These are phyloP conservation scores for Gymnopilus dilepis DNA, from an alignment of 768 basidiomycete genomes.

Conservation along the genomic window DNA sequence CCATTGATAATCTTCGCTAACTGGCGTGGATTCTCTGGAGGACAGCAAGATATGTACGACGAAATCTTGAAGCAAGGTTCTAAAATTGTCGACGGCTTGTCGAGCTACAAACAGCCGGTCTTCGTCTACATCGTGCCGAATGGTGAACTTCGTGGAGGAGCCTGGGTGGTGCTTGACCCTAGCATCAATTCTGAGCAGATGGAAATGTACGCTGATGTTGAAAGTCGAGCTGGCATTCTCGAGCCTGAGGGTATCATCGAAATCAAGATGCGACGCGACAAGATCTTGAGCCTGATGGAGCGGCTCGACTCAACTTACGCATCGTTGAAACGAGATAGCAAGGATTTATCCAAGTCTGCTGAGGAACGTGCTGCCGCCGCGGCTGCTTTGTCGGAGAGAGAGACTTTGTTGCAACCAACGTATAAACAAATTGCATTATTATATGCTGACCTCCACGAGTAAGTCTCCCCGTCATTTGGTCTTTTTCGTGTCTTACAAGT, in stretches of 20 bases:
- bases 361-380: slow-evolving; percentile 78
- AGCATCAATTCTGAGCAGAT: slow-evolving; percentile 96
- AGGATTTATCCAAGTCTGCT: slow-evolving; percentile 70
- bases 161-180: slow-evolving; percentile 99
- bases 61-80: slow-evolving; percentile 96
- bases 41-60: slow-evolving; percentile 99
- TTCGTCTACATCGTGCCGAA: slow-evolving; percentile 99
- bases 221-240: slow-evolving; percentile 93
- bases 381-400: slow-evolving; percentile 73
- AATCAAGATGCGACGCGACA: slow-evolving; percentile 97
- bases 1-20: slow-evolving; percentile 99
- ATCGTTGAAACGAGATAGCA: slow-evolving; percentile 78
- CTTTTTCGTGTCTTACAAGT: slow-evolving; percentile 9
- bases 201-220: slow-evolving; percentile 99
- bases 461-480: slow-evolving; percentile 36
- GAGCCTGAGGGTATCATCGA: slow-evolving; percentile 98
- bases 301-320: slow-evolving; percentile 88
- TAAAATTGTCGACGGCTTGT: slow-evolving; percentile 98
- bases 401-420: slow-evolving; percentile 81
- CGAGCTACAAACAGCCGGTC: slow-evolving; percentile 95
- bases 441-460: slow-evolving; percentile 98
- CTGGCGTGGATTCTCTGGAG: slow-evolving; percentile 99
- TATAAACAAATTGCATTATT: slow-evolving; percentile 94
- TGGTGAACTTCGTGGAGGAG: slow-evolving; percentile 97
- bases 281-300: slow-evolving; percentile 90